These are phyloP conservation scores for Botryotinia narcissicola DNA, from an alignment of 2,329 filamentous ascomycete species.

Conservation along the genomic window DNA sequence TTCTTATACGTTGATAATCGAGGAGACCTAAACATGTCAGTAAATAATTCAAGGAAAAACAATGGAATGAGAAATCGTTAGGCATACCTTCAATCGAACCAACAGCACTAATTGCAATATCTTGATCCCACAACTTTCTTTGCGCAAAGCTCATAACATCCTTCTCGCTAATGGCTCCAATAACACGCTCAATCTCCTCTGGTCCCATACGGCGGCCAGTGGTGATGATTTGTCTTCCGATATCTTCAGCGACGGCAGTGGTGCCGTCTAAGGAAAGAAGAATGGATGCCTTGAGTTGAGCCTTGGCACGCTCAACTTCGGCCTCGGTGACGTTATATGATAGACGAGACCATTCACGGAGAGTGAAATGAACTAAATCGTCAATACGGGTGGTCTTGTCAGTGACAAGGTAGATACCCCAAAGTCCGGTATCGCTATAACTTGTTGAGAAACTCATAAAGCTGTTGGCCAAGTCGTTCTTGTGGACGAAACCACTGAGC, in stretches of 20 bases:
- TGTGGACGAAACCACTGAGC: conserved; percentile 90
- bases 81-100: conserved; percentile 78
- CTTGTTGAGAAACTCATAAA: conserved; percentile 99
- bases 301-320: conserved; percentile 97
- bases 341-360: conserved; percentile 96
- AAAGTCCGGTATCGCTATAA: conserved; percentile 99
- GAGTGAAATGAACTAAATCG: conserved; percentile 96
- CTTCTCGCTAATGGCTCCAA: conserved; percentile 87
- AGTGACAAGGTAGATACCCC: conserved; percentile 98
- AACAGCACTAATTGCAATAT: conserved; percentile 89
- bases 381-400: conserved; percentile 86
- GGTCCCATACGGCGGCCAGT: conserved; percentile 89
- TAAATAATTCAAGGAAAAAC: not conserved
- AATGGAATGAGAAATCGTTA: not conserved
- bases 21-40: conserved; percentile 45
- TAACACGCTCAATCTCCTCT: conserved; percentile 89
- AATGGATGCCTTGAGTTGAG: conserved; percentile 97
- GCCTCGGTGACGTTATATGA: conserved; percentile 83
- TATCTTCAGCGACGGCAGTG: conserved; percentile 95
- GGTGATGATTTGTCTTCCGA: conserved; percentile 97
- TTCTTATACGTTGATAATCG: conserved; percentile 70
- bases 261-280: conserved; percentile 96
- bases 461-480: conserved; percentile 96
- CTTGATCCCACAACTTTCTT: conserved; percentile 95
- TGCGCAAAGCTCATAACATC: conserved; percentile 96